Evolutionary conservation across 202 grass and related monocot genomes (phyloP), one percentile per base, ranked within the genome.

Genomic region (Dendrocalamus latiflorus): DNA sequence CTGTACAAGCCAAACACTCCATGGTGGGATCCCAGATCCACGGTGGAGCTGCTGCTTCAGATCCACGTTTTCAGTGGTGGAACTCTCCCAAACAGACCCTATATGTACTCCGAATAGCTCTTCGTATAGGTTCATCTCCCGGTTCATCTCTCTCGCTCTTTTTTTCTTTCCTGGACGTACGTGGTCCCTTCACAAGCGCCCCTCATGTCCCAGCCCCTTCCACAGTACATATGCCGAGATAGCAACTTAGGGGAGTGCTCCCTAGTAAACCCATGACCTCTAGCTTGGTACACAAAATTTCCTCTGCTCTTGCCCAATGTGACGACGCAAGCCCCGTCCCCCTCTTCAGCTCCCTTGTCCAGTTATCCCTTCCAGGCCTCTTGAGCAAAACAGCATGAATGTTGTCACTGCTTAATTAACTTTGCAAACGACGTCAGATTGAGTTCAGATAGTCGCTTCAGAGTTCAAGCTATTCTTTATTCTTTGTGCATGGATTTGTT

Each of bases 161-260:
- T 30, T 30, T 30, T 30, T 3, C 30, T 30, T 30, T 30, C 30
- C 30, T 30, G 30, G 81, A 61, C 39, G 58, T 70, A 60, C 75
- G 69, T 88, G 86, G 81, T 88, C 88, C 88, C 67, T 89, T 64
- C 78, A 73, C 34, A 68, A 77, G 78, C 67, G 56, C 78, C 85
- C 68, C 51, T 42, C 75, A 89, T 89, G 67, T 86, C 69, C 24
- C 50, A 70, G 9, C 22, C 51, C 26, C 38, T 70, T 59, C 65
- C 54, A 44, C 15, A 58, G 25, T 15, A 30, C 30, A 30, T 30
- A 30, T 30, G 30, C 30, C 30, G 30, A 30, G 30, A 30, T 30
- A 30, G 30, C 30, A 81, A 68, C 61, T 49, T 77, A 17, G 18
- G 72, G 50, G 28, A 34, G 33, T 5, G 4, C 33, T 34, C 45